A percentile compares a stretch with the other conserved stretches of the same genome.
These are phyloP conservation scores for Pseudogymnoascus sp. DNA, from an alignment of 2,329 filamentous ascomycete species.

Conservation along the genomic window DNA sequence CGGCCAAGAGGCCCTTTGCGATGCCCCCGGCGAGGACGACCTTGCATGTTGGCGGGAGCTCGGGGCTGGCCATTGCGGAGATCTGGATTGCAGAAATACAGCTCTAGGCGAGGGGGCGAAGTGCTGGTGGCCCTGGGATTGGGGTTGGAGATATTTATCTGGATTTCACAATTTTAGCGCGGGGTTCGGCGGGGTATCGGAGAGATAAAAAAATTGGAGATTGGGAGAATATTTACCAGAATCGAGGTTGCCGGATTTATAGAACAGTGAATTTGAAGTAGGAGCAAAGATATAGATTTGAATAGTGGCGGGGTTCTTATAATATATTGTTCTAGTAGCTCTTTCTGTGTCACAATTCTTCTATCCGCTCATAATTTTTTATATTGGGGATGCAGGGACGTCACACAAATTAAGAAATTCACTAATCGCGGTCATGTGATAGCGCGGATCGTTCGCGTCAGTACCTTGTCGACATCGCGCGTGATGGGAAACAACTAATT, in stretches of 20 bases:
- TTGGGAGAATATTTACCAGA: neutral
- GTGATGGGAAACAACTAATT: neutral
- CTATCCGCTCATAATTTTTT: neutral
- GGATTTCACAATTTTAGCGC: neutral
- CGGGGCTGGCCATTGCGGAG: conserved; percentile 13
- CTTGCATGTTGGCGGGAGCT: conserved; percentile 62
- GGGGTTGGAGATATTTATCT: neutral
- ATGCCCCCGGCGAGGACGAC: conserved; percentile 85
- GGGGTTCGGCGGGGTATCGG: neutral
- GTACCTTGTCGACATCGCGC: neutral
- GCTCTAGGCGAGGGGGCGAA: neutral
- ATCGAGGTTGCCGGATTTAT: neutral
- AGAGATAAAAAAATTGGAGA: neutral
- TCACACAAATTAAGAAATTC: conserved; percentile 5
- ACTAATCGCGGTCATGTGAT: conserved; percentile 2
- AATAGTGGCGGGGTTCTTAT: neutral
- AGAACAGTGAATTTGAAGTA: neutral
- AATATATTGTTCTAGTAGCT: neutral
- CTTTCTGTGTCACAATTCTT: neutral
- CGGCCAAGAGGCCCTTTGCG: conserved; percentile 70
- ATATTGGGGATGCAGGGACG: neutral
- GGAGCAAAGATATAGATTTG: neutral
- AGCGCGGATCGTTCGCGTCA: neutral
- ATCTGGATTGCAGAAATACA: too few relatives aligned
- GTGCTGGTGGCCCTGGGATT: neutral